phyloP scores from a whole-genome alignment of 2,329 filamentous ascomycete genomes.

The Pyricularia pennisetigena region DNA sequence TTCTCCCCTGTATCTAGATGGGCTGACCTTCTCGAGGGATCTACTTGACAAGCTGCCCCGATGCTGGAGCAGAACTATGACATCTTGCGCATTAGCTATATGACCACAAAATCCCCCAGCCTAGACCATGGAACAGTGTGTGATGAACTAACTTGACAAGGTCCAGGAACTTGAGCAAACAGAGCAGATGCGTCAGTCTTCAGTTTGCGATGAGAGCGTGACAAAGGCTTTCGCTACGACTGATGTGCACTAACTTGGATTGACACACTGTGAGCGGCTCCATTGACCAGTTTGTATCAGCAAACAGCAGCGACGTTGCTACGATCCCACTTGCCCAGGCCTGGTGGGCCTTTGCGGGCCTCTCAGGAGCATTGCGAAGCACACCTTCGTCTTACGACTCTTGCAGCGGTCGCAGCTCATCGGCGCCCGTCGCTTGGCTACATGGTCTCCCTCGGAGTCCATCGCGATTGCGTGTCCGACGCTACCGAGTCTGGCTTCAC shows the following conservation, averaged over 20 bases:
- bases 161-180: constrained; percentile 14
- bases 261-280: constrained; percentile 8
- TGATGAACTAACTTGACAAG: constrained; percentile 11
- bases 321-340: not conserved
- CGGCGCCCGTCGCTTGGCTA: constrained; percentile 14
- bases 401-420: constrained; percentile 21
- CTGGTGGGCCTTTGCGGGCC: not conserved
- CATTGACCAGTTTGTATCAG: not conserved
- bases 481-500: not conserved
- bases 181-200: not conserved
- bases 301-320: not conserved
- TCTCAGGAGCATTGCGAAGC: not conserved
- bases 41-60: constrained; percentile 15
- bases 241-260: constrained; percentile 6
- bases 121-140: not conserved
- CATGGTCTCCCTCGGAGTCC: constrained; percentile 4
- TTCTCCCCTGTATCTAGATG: not conserved
- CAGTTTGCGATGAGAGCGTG: not conserved
- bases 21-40: constrained; percentile 13
- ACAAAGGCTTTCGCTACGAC: no score
- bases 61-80: constrained; percentile 15
- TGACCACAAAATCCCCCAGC: no score
- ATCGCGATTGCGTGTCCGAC: not conserved
- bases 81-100: not conserved
- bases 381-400: constrained; percentile 18